Base-by-base conservation (phyloP, 2,329 filamentous ascomycete genomes). In the Penicillium sp. region DNA sequence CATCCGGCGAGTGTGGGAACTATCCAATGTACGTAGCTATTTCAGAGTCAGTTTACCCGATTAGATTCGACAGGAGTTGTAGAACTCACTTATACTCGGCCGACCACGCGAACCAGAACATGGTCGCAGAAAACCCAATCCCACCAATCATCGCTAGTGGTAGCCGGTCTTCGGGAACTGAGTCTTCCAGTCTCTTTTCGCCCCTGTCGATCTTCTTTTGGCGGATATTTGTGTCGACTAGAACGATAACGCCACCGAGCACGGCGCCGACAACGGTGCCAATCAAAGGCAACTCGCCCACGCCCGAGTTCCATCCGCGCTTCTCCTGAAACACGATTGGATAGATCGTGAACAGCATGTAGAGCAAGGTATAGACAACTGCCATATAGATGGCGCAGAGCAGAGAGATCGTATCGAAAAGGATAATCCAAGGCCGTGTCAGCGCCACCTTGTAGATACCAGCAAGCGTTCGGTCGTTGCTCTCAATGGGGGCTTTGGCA, bases 301-400 rank as follows among this genome's bases (percentile, higher is more conserved):
- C 74, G 7, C 78, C 78, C 0, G 72, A 55, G 52, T 79, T 81
- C 78, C 78, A 81, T 1, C 77, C 78, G 2, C 78, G 71, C 54
- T 65, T 72, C 42, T 78, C 62, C 53, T 79, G 75, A 40, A 61
- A 61, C 5, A 81, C 75, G 33, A 80, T 78, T 3, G 79, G 78
- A 46, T 81, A 82, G 48, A 81, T 81, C 20, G 70, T 75, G 63
- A 82, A 82, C 9, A 82, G 71, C 78, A 82, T 81, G 63, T 81
- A 56, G 78, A 81, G 1, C 44, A 56, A 13, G 75, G 77, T 81
- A 51, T 81, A 81, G 0, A 81, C 76, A 9, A 81, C 70, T 1
- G 74, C 72, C 58, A 80, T 69, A 57, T 81, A 81, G 27, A 81
- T 61, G 12, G 78, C 78, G 47, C 73, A 72, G 3, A 78, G 64